Conservation (phyloP, 2,329 filamentous ascomycete genomes). For the Tympanopsis confertula region DNA sequence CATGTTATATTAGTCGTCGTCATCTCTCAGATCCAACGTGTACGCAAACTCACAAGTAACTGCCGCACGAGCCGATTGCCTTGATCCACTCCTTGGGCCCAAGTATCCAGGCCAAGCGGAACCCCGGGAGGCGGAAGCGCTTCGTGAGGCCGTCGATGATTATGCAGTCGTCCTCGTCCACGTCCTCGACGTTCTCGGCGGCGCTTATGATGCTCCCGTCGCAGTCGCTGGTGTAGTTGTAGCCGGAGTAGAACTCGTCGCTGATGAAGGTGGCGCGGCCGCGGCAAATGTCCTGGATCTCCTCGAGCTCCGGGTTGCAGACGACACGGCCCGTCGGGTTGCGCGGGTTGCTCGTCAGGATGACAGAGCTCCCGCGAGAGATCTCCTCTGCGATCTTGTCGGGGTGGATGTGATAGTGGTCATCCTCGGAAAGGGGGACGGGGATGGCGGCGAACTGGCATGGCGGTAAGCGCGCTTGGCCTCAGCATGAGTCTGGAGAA, state of each 20-base stretch:
- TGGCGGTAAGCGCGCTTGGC: conserved; percentile 3
- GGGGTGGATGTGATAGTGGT: conserved; percentile 86
- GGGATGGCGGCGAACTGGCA: conserved; percentile 71
- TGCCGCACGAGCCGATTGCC: conserved; percentile 83
- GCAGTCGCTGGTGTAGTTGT: conserved; percentile 89
- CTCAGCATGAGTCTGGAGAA: too few species aligned
- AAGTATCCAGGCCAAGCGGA: conserved; percentile 92
- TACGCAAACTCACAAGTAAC: too few species aligned
- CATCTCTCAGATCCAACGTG: too few species aligned
- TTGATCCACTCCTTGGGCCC: conserved; percentile 90
- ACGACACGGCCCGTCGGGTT: conserved; percentile 90
- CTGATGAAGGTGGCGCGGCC: conserved; percentile 84
- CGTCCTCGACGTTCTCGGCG: conserved; percentile 80
- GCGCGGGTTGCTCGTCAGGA: conserved; percentile 87
- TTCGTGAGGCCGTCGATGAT: conserved; percentile 95
- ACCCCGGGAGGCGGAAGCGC: conserved; percentile 88
- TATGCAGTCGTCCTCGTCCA: conserved; percentile 80
- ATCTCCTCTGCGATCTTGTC: conserved; percentile 90
- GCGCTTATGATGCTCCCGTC: conserved; percentile 81
- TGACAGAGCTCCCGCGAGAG: conserved; percentile 72
- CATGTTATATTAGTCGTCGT: too few species aligned
- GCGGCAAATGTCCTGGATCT: conserved; percentile 88
- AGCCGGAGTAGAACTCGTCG: conserved; percentile 93
- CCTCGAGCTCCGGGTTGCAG: conserved; percentile 68
- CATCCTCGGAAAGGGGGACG: conserved; percentile 70